Evolutionary conservation across 2,329 filamentous ascomycete genomes (phyloP).

Genomic region (Paramyrothecium sp.): DNA sequence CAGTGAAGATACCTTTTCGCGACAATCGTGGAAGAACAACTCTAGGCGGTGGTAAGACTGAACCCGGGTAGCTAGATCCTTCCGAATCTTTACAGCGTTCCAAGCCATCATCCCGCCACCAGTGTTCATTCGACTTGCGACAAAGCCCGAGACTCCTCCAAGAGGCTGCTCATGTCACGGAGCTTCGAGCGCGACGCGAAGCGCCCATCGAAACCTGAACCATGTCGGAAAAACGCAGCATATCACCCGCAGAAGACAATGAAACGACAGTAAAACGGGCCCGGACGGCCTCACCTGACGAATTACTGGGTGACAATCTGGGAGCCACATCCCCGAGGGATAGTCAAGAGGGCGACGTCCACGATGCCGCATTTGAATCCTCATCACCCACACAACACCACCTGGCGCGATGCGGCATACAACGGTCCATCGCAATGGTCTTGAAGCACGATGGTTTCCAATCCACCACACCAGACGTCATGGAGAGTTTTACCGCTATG

Average conservation of each 20-base stretch:
- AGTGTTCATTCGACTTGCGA: too few species aligned
- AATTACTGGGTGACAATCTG: neutral
- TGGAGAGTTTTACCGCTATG: conserved; percentile 56
- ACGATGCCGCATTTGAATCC: conserved; percentile 14
- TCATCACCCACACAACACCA: conserved; percentile 26
- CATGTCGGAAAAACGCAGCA: neutral
- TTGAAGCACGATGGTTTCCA: conserved; percentile 60
- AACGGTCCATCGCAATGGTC: conserved; percentile 54
- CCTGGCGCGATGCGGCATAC: conserved; percentile 38
- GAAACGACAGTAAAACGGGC: conserved; percentile 28
- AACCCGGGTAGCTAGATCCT: too few species aligned
- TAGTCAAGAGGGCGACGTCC: conserved; percentile 11
- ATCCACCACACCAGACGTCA: conserved; percentile 50
- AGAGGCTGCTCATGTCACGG: too few species aligned
- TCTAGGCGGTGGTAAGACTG: too few species aligned
- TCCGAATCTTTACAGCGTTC: too few species aligned
- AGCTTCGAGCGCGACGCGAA: too few species aligned
- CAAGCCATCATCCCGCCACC: too few species aligned
- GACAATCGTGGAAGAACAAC: too few species aligned
- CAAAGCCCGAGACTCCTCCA: too few species aligned
- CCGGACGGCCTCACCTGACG: conserved; percentile 2
- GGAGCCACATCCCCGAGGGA: conserved; percentile 4
- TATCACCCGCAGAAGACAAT: conserved; percentile 8
- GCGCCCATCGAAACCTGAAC: too few species aligned
- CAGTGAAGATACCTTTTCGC: too few species aligned